A percentile compares a stretch with the other conserved stretches of the same genome.
Conservation (phyloP, 2,329 filamentous ascomycete genomes). For the Helotiales sp. region DNA sequence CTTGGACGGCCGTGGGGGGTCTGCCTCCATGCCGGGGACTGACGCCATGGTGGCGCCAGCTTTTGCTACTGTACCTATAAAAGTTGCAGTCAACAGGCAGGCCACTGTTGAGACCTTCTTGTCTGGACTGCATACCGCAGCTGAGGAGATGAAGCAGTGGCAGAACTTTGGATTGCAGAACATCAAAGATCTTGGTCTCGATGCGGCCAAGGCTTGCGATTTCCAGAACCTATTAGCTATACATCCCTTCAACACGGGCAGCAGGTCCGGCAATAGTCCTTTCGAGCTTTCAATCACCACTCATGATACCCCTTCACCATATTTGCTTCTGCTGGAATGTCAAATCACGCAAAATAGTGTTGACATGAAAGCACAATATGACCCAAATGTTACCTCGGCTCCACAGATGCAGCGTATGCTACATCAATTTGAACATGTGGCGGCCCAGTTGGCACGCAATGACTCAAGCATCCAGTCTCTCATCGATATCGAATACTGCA, state of each 20-base stretch:
- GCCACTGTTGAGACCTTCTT: constrained; percentile 48
- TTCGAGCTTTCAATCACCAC: neutral
- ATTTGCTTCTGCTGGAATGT: constrained; percentile 53
- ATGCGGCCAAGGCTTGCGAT: constrained; percentile 46
- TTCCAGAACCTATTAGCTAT: constrained; percentile 49
- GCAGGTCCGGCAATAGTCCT: neutral
- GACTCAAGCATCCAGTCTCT: neutral
- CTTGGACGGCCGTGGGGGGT: constrained; percentile 47
- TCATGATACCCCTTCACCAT: constrained; percentile 45
- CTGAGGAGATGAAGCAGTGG: constrained; percentile 50
- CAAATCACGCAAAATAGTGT: constrained; percentile 49
- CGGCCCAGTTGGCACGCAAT: neutral
- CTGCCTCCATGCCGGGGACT: constrained; percentile 44
- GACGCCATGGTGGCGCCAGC: constrained; percentile 40
- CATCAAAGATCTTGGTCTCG: constrained; percentile 35
- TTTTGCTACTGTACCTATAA: constrained; percentile 50
- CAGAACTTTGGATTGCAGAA: constrained; percentile 45
- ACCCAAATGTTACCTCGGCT: constrained; percentile 36
- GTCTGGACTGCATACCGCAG: constrained; percentile 51
- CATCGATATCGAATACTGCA: neutral
- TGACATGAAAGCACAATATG: constrained; percentile 49
- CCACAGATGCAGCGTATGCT: constrained; percentile 8
- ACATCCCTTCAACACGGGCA: constrained; percentile 33
- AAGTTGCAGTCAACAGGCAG: constrained; percentile 43
- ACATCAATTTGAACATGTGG: neutral